phyloP scores from a whole-genome alignment of 352 stramenopile genomes.

The Phytophthora palmivora region DNA sequence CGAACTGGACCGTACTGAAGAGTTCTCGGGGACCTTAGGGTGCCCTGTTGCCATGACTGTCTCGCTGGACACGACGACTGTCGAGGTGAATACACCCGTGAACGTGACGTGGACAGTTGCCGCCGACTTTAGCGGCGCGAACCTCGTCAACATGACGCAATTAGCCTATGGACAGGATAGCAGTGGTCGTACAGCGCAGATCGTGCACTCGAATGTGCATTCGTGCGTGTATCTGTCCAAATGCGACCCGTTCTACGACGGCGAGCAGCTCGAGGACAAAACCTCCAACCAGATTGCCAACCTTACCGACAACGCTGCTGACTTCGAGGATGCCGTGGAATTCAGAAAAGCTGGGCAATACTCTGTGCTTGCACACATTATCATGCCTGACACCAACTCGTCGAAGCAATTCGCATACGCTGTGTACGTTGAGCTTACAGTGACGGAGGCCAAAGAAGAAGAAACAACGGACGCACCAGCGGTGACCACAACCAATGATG shows the following conservation, averaged over 20 bases:
- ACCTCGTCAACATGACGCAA: constrained; percentile 59
- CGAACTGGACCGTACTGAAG: constrained; percentile 47
- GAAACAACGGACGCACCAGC: constrained; percentile 30
- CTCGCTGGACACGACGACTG: constrained; percentile 29
- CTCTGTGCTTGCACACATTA: constrained; percentile 68
- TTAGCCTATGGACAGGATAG: constrained; percentile 47
- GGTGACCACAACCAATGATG: constrained; percentile 17
- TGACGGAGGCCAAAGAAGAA: constrained; percentile 33
- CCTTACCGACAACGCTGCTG: constrained; percentile 55
- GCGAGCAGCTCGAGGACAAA: constrained; percentile 57
- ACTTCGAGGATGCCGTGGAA: constrained; percentile 44
- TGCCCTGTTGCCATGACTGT: constrained; percentile 60
- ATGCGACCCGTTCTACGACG: constrained; percentile 66
- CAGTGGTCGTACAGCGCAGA: constrained; percentile 51
- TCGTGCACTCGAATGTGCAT: constrained; percentile 74
- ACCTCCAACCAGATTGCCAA: constrained; percentile 64
- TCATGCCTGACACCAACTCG: constrained; percentile 57
- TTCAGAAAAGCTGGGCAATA: constrained; percentile 46
- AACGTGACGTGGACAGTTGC: constrained; percentile 58
- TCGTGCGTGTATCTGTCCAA: constrained; percentile 57
- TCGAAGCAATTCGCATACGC: constrained; percentile 58
- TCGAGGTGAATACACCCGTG: constrained; percentile 46
- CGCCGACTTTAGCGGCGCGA: constrained; percentile 50
- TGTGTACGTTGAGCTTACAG: constrained; percentile 53
- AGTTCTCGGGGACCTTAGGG: constrained; percentile 38